Evolutionary conservation across 2,329 filamentous ascomycete species (phyloP).

Genomic region (Colletotrichum lentis): DNA sequence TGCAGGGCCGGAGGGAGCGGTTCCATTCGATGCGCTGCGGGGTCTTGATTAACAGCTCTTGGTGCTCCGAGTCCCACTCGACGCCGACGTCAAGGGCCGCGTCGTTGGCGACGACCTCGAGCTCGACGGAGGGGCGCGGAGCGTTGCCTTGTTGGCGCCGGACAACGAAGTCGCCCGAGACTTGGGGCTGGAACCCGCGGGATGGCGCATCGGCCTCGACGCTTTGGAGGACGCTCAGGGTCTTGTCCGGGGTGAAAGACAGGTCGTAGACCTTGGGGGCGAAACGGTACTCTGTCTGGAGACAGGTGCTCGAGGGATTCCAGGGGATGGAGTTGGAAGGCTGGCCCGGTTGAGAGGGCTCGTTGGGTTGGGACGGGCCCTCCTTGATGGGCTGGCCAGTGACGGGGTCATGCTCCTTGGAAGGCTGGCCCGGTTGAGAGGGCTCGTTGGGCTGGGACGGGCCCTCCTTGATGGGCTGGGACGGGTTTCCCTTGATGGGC

Average conservation of each 20-base stretch:
- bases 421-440: conserved; percentile 8
- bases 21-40: conserved; percentile 48
- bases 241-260: conserved; percentile 48
- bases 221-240: conserved; percentile 54
- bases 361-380: conserved; percentile 15
- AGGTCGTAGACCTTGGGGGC: conserved; percentile 43
- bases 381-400: conserved; percentile 30
- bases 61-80: conserved; percentile 49
- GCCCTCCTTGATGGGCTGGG: conserved; percentile 28
- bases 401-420: conserved; percentile 23
- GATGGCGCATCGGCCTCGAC: conserved; percentile 40
- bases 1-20: conserved; percentile 50
- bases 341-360: conserved; percentile 12
- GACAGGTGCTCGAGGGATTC: conserved; percentile 20
- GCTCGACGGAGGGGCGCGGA: conserved; percentile 50
- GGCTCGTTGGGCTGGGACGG: conserved; percentile 13
- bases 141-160: conserved; percentile 47
- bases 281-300: conserved; percentile 42
- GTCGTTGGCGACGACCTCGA: conserved; percentile 58
- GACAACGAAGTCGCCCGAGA: conserved; percentile 58
- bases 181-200: conserved; percentile 45
- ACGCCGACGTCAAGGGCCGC: conserved; percentile 49
- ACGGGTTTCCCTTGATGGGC: conserved; percentile 33
- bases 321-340: conserved; percentile 22
- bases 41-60: conserved; percentile 49